Evolutionary conservation across 306 rosid species (phyloP).

Genomic region (Cucurbita argyrosperma): DNA sequence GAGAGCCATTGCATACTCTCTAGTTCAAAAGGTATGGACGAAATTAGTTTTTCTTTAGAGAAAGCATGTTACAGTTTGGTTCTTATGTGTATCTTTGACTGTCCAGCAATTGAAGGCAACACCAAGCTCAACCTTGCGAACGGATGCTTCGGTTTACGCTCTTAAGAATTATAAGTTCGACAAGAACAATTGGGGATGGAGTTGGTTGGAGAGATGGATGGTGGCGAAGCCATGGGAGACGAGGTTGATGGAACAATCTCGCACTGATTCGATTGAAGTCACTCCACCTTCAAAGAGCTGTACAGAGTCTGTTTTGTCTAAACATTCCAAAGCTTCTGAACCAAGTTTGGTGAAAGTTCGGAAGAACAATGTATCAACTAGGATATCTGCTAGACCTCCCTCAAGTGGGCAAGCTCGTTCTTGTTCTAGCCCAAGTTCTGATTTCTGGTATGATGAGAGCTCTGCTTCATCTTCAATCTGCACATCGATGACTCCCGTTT

Average conservation of each 20-base stretch:
- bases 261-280: slow-evolving; percentile 26
- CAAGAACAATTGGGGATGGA: slow-evolving; percentile 82
- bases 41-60: not conserved
- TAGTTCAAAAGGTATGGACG: slow-evolving; percentile 69
- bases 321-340: slow-evolving; percentile 31
- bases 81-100: not conserved
- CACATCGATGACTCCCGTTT: slow-evolving; percentile 68
- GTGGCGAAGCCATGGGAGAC: slow-evolving; percentile 98
- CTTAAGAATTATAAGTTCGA: slow-evolving; percentile 40
- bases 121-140: slow-evolving; percentile 22
- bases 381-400: slow-evolving; percentile 79
- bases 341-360: slow-evolving; percentile 42
- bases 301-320: slow-evolving; percentile 24
- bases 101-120: slow-evolving; percentile 65
- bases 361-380: slow-evolving; percentile 72
- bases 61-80: not conserved
- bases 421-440: slow-evolving; percentile 92
- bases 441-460: slow-evolving; percentile 70
- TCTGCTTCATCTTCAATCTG: slow-evolving; percentile 84
- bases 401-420: slow-evolving; percentile 50
- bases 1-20: slow-evolving; percentile 82
- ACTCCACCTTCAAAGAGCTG: slow-evolving; percentile 54
- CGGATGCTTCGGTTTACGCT: slow-evolving; percentile 20
- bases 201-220: slow-evolving; percentile 99
- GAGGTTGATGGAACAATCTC: slow-evolving; percentile 75